Evolutionary conservation across 306 rosid species (phyloP), one percentile per base, ranked within the genome.

Genomic region (Morella rubra): DNA sequence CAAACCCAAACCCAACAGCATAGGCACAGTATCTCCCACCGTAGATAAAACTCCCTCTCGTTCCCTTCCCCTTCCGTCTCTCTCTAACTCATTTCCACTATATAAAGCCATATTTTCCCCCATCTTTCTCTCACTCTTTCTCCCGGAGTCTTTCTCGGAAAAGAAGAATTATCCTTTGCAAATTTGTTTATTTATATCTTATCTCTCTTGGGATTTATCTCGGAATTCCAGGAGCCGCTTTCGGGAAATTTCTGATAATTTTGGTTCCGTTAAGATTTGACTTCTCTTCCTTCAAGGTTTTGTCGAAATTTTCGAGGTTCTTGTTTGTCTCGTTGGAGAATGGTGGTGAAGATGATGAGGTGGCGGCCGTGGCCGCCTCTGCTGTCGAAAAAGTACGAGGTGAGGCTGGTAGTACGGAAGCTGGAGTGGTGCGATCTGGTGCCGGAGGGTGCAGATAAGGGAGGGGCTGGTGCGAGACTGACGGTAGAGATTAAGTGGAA

Each of bases 341-440:
- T 93, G 97, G 97, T 89, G 78, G 97, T 89, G 80, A 95, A 87
- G 85, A 95, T 92, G 97, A 95, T 92, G 92, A 89, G 73, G 89
- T 92, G 99, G 99, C 91, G 99, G 59, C 97, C 97, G 0, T 90
- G 97, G 98, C 97, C 93, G 65, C 95, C 97, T 62, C 81, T 81
- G 18, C 73, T 82, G 49, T 76, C 91, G 41, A 89, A 72, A 82
- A 91, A 89, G 76, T 92, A 85, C 75, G 86, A 88, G 84, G 91
- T 88, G 15, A 81, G 73, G 47, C 59, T 95, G 44, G 71, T 75
- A 41, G 91, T 96, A 6, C 78, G 66, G 83, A 81, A 80, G 8
- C 74, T 96, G 4, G 86, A 86, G 41, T 88, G 89, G 45, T 83
- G 87, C 65, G 85, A 95, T 92, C 88, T 71, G 81, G 79, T 74